Percentiles rank a stretch among this genome's conserved stretches.
These are phyloP conservation scores for Camelina hispida DNA, from an alignment of 345 rosid genomes.

Conservation along the genomic window DNA sequence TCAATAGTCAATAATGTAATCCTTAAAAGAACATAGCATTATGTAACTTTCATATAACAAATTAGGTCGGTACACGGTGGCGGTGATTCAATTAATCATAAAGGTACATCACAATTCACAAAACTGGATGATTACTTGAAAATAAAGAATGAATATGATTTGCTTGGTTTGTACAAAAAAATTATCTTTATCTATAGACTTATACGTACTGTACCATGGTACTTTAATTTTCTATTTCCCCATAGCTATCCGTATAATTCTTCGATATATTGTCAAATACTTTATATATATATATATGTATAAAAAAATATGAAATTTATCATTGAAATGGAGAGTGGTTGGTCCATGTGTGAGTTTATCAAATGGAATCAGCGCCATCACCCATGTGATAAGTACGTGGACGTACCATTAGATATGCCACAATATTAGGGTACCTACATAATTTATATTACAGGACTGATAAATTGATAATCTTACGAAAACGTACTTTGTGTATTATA, in stretches of 20 bases:
- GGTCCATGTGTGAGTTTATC: slow-evolving; percentile 47
- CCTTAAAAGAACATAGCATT: not conserved
- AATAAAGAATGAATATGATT: not conserved
- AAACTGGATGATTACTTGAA: not conserved
- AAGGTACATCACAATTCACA: slow-evolving; percentile 20
- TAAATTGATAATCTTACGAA: slow-evolving; percentile 24
- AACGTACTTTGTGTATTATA: slow-evolving; percentile 35
- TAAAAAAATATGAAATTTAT: not conserved
- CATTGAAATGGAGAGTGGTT: slow-evolving; percentile 51
- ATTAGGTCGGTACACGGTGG: not conserved
- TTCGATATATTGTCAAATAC: not conserved
- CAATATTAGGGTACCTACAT: slow-evolving; percentile 38
- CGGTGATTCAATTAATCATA: not conserved
- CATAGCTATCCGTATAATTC: not conserved
- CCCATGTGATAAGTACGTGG: slow-evolving; percentile 62
- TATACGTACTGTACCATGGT: slow-evolving; percentile 33
- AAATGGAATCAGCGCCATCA: slow-evolving; percentile 43
- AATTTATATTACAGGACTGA: not conserved
- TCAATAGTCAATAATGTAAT: not conserved
- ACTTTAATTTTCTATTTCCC: not conserved
- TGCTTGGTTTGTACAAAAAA: slow-evolving; percentile 12
- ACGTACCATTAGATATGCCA: slow-evolving; percentile 55
- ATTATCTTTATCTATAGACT: slow-evolving; percentile 2
- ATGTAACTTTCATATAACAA: not conserved
- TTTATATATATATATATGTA: not conserved